Base-by-base conservation (phyloP, 2,329 filamentous ascomycete species). In the Aspergillus sp. region DNA sequence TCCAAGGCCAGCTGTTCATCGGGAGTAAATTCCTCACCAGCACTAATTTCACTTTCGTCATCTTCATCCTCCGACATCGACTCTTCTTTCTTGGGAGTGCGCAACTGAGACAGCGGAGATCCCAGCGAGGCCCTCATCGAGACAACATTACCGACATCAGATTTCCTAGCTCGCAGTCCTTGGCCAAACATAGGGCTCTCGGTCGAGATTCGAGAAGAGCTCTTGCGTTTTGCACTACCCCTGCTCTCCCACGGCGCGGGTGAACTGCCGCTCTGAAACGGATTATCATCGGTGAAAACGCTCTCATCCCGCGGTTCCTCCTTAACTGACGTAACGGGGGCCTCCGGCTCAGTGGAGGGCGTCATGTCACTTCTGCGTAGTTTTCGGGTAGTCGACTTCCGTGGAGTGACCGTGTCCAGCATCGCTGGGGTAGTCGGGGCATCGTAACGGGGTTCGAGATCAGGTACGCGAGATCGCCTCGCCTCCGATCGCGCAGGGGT, bases 21-120 rank as follows among this genome's bases (percentile, higher is more conserved):
- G 0, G 92, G 89, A 0, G 92, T 96, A 60, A 97, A 99, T 65
- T 99, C 94, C 69, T 97, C 94, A 3, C 89, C 89, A 0, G 86
- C 79, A 35, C 54, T 57, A 5, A 65, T 26, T 55, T 91, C 86
- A 5, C 89, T 68, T 11, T 70, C 59, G 54, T 90, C 61, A 54
- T 90, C 69, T 13, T 73, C 75, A 11, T 73, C 64, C 13, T 73
- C 75, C 13, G 70, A 59, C 19, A 67, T 62, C 6, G 55, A 53
- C 49, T 79, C 75, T 40, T 73, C 71, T 43, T 55, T 42, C 70
- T 70, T 59, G 22, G 65, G 60, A 10, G 67, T 52, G 50, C 61
- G 60, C 50, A 65, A 22, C 72, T 76, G 48, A 6, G 50, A 50
- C 74, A 36, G 77, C 69, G 41, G 83, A 77, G 30, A 75, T 52